Conservation (phyloP, 331 rosid species). For the Malus hybrid region DNA sequence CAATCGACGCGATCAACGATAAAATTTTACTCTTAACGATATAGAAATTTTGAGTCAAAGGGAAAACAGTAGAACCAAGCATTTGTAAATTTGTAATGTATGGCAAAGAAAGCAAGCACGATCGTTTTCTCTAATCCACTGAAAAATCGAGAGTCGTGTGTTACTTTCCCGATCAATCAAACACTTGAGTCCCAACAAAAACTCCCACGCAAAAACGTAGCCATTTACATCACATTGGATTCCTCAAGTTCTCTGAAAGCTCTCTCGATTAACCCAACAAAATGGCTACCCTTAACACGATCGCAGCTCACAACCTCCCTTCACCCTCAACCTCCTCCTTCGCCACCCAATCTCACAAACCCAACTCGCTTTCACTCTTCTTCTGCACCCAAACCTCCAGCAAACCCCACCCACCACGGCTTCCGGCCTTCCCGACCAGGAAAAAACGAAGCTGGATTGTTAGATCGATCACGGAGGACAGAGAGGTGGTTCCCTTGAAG, state of each 20-base stretch:
- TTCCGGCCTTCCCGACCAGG: conserved; percentile 8
- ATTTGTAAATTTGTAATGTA: not conserved
- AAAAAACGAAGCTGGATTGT: conserved; percentile 28
- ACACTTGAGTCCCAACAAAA: no score
- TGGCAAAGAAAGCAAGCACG: not conserved
- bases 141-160: not conserved
- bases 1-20: no score
- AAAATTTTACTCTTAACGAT: no score
- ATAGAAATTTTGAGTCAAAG: not conserved
- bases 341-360: conserved; percentile 11
- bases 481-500: conserved; percentile 37
- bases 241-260: not conserved
- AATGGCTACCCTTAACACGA: conserved; percentile 46
- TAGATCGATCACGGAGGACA: conserved; percentile 47
- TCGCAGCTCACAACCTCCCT: conserved; percentile 19
- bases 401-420: conserved; percentile 7
- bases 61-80: not conserved
- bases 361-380: conserved; percentile 8
- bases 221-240: not conserved
- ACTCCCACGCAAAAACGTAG: not conserved
- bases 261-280: not conserved
- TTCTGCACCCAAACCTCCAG: conserved; percentile 13
- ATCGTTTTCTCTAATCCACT: not conserved
- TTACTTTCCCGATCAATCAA: not conserved
- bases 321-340: conserved; percentile 5